phyloP scores from a whole-genome alignment of 306 rosid genomes.

The Notholithocarpus densiflorus region DNA sequence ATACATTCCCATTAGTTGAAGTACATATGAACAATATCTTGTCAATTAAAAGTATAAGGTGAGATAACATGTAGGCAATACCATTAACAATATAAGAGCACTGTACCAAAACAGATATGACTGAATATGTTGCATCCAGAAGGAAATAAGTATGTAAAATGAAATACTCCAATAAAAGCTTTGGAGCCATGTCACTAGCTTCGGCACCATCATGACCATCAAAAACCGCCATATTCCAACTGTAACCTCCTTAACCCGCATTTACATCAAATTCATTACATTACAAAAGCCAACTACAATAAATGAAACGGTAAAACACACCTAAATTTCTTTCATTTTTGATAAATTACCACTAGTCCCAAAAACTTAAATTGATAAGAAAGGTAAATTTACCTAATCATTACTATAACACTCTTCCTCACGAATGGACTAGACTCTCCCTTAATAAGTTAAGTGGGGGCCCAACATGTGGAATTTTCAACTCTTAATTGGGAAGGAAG shows the following conservation, averaged over 20 bases:
- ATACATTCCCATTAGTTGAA: slow-evolving; percentile 17
- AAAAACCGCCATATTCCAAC: slow-evolving; percentile 86
- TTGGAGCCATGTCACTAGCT: slow-evolving; percentile 91
- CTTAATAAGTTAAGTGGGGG: too few species aligned
- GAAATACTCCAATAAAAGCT: slow-evolving; percentile 81
- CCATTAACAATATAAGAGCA: neutral
- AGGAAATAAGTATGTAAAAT: slow-evolving; percentile 89
- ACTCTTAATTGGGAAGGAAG: too few species aligned
- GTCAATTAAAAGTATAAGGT: neutral
- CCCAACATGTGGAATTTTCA: too few species aligned
- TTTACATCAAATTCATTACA: neutral
- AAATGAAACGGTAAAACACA: neutral
- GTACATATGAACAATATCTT: neutral
- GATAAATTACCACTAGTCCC: too few species aligned
- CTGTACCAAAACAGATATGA: neutral
- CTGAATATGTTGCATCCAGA: slow-evolving; percentile 70
- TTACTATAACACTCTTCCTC: too few species aligned
- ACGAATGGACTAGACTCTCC: too few species aligned
- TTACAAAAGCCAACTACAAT: neutral
- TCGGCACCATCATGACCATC: slow-evolving; percentile 95
- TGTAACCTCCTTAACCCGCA: slow-evolving; percentile 65
- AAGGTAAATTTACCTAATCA: too few species aligned
- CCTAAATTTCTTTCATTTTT: neutral
- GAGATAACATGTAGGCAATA: slow-evolving; percentile 5
- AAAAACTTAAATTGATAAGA: too few species aligned